Percentiles rank a stretch among this genome's conserved stretches.
Evolutionary conservation across 805 yeast genomes (phyloP).

Genomic region (Schizosaccharomyces cryophilus): DNA sequence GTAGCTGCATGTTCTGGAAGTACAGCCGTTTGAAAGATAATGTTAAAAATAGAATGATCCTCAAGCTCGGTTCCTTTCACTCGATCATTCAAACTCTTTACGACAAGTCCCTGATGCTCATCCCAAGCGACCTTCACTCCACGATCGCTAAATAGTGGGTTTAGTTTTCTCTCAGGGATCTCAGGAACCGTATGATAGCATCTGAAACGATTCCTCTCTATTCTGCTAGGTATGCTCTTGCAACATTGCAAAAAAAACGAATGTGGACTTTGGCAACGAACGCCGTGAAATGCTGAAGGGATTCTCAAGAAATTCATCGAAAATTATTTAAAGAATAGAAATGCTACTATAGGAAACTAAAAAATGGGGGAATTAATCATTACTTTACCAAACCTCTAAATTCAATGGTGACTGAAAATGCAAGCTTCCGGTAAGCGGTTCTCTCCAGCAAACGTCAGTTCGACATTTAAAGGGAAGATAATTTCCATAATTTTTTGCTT

Average conservation of each 20-base stretch:
- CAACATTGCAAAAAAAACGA: too few species aligned
- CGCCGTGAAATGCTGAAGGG: conserved; percentile 10
- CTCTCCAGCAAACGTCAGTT: too few species aligned
- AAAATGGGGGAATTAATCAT: too few species aligned
- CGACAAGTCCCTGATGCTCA: conserved; percentile 45
- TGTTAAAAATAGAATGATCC: conserved; percentile 7
- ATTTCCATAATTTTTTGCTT: too few species aligned
- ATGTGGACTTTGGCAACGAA: conserved; percentile 37
- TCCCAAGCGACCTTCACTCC: conserved; percentile 36
- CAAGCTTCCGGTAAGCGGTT: too few species aligned
- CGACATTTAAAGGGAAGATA: too few species aligned
- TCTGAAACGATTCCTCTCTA: neutral
- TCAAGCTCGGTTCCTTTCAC: conserved; percentile 5
- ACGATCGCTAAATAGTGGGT: neutral
- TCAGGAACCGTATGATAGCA: neutral
- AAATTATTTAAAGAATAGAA: too few species aligned
- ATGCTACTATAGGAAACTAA: too few species aligned
- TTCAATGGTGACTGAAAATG: too few species aligned
- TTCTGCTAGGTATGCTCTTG: too few species aligned
- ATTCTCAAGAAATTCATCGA: too few species aligned
- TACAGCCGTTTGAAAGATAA: conserved; percentile 29
- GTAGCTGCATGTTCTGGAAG: conserved; percentile 37
- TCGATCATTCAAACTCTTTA: conserved; percentile 4
- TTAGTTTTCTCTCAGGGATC: neutral
- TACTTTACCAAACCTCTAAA: too few species aligned